Conservation (phyloP, 1,284 basidiomycete species). For the Moesziomyces globuligerus region DNA sequence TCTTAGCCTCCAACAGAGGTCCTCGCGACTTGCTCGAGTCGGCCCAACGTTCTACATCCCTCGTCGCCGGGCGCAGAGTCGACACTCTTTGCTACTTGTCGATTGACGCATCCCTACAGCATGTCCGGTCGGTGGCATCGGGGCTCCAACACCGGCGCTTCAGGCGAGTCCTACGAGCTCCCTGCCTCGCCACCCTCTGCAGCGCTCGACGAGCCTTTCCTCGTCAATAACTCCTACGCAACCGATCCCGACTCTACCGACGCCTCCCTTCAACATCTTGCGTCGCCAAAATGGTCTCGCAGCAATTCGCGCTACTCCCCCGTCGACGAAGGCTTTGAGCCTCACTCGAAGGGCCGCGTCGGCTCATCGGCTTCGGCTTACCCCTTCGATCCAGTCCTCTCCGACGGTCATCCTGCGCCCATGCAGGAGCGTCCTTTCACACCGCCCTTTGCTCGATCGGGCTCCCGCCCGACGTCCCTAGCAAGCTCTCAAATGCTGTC, state of each 20-base stretch:
- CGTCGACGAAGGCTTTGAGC: slow-evolving; percentile 5
- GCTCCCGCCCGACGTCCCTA: slow-evolving; percentile 15
- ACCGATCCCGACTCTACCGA: slow-evolving; percentile 19
- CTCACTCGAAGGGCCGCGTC: slow-evolving; percentile 3
- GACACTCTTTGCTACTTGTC: too few species aligned
- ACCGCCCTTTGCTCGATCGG: slow-evolving; percentile 17
- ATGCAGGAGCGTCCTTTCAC: slow-evolving; percentile 23
- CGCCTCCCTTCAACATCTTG: slow-evolving; percentile 21
- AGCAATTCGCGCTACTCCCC: slow-evolving; percentile 19
- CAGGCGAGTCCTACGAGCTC: slow-evolving; percentile 22
- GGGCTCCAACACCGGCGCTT: not conserved
- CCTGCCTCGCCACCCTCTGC: slow-evolving; percentile 20
- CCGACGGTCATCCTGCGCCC: slow-evolving; percentile 4
- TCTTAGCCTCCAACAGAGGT: too few species aligned
- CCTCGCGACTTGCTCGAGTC: too few species aligned
- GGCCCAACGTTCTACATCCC: too few species aligned
- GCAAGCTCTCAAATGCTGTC: slow-evolving; percentile 48
- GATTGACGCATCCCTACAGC: not conserved
- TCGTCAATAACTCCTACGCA: slow-evolving; percentile 16
- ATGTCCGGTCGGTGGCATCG: slow-evolving; percentile 17
- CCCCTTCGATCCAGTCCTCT: slow-evolving; percentile 2
- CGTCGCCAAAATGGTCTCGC: slow-evolving; percentile 22
- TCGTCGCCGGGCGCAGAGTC: too few species aligned
- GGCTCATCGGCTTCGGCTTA: slow-evolving; percentile 16
- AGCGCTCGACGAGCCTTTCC: slow-evolving; percentile 22